Conservation (phyloP, 1,284 basidiomycete genomes). For the Leucoagaricus sp. region DNA sequence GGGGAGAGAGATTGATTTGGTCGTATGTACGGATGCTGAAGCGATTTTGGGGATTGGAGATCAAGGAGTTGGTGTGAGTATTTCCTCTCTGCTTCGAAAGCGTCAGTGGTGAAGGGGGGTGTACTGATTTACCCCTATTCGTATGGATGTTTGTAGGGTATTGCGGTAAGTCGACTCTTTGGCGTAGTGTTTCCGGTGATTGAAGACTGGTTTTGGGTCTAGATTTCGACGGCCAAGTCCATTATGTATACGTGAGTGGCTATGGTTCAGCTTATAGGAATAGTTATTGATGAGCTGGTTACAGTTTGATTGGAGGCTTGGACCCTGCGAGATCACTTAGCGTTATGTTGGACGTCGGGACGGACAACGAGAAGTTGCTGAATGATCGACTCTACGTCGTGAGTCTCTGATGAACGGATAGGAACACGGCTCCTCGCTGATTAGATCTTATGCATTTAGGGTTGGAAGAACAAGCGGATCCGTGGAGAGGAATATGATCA, state of each 20-base stretch:
- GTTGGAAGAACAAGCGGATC: constrained; percentile 66
- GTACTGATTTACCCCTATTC: not conserved
- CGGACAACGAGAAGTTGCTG: constrained; percentile 66
- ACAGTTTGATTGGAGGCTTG: constrained; percentile 77
- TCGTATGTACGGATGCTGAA: constrained; percentile 84
- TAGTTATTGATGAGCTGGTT: not conserved
- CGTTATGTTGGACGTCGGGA: constrained; percentile 79
- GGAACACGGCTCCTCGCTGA: not conserved
- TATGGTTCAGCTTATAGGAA: not conserved
- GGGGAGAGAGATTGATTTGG: constrained; percentile 65
- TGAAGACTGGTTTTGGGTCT: constrained; percentile 9
- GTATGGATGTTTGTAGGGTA: constrained; percentile 23
- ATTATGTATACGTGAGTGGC: constrained; percentile 73
- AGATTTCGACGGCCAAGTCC: constrained; percentile 89
- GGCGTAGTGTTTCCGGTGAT: not conserved
- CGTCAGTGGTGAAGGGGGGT: not conserved
- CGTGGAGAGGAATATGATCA: constrained; percentile 66
- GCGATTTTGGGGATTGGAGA: constrained; percentile 83
- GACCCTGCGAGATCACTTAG: constrained; percentile 69
- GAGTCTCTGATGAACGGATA: constrained; percentile 22
- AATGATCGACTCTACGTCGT: constrained; percentile 71
- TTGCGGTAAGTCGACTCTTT: constrained; percentile 22
- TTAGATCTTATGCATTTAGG: constrained; percentile 39
- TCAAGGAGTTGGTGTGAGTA: constrained; percentile 63
- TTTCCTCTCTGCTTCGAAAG: not conserved